These are phyloP conservation scores for Cicer chorassanicum DNA, from an alignment of 306 rosid genomes.

Conservation along the genomic window DNA sequence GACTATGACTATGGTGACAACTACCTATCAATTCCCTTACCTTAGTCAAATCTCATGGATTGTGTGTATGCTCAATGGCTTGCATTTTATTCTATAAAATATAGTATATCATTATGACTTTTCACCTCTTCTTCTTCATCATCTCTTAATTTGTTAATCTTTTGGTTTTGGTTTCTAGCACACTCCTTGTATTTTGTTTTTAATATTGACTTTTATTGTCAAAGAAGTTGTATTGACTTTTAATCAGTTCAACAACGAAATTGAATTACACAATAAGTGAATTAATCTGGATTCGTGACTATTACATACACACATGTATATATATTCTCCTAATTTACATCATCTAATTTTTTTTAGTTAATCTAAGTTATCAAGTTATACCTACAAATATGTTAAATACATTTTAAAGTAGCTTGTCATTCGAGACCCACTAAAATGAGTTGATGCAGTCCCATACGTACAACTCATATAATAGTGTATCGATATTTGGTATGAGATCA, in stretches of 20 bases:
- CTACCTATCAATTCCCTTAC: not conserved
- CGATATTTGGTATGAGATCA: too few species aligned
- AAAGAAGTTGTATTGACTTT: not conserved
- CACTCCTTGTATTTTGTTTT: constrained; percentile 18
- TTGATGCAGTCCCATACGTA: too few species aligned
- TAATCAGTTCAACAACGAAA: not conserved
- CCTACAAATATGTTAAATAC: too few species aligned
- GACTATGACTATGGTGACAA: constrained; percentile 36
- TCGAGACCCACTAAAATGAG: too few species aligned
- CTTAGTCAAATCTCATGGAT: constrained; percentile 49
- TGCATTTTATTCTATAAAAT: constrained; percentile 20
- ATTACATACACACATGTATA: too few species aligned
- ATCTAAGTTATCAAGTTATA: too few species aligned
- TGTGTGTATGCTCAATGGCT: constrained; percentile 46
- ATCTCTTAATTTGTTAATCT: not conserved
- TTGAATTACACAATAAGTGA: not conserved
- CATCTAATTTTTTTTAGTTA: too few species aligned
- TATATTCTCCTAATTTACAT: too few species aligned
- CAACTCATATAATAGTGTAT: too few species aligned
- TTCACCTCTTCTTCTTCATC: not conserved
- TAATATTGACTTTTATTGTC: not conserved
- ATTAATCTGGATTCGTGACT: not conserved
- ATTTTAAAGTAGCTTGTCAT: too few species aligned
- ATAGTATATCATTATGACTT: constrained; percentile 20
- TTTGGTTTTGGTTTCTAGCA: not conserved